phyloP scores from a whole-genome alignment of 2,329 filamentous ascomycete genomes.

The Aureobasidium namibiae region DNA sequence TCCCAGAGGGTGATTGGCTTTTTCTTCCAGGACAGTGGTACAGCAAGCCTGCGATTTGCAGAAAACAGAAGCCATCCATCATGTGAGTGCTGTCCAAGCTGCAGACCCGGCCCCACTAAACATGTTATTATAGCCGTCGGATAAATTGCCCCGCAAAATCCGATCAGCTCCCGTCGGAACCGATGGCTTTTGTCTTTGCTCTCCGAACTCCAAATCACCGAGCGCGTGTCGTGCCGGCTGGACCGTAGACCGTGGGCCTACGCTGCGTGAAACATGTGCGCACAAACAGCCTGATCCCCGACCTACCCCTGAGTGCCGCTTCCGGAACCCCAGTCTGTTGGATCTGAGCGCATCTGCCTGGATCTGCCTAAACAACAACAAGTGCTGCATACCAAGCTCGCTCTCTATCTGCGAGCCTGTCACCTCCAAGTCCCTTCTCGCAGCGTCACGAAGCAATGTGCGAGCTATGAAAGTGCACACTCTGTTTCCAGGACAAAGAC shows the following conservation, averaged over 20 bases:
- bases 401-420: no score
- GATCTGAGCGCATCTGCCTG: no score
- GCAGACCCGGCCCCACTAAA: not conserved
- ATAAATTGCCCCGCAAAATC: not conserved
- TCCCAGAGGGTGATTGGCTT: not conserved
- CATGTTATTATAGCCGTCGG: slow-evolving; percentile 11
- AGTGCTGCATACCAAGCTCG: not conserved
- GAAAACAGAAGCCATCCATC: slow-evolving; percentile 8
- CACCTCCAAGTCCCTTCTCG: not conserved
- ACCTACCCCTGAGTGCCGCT: not conserved
- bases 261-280: not conserved
- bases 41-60: not conserved
- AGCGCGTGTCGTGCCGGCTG: not conserved
- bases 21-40: slow-evolving; percentile 11
- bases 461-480: not conserved
- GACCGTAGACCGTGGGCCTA: not conserved
- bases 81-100: not conserved
- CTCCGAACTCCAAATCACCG: not conserved
- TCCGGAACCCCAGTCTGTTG: no score
- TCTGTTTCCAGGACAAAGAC: not conserved
- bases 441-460: not conserved
- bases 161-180: not conserved
- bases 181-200: not conserved
- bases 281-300: slow-evolving; percentile 7
- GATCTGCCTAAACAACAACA: not conserved